Conservation (phyloP, 805 yeast genomes). For the Scheffersomyces lignosus region DNA sequence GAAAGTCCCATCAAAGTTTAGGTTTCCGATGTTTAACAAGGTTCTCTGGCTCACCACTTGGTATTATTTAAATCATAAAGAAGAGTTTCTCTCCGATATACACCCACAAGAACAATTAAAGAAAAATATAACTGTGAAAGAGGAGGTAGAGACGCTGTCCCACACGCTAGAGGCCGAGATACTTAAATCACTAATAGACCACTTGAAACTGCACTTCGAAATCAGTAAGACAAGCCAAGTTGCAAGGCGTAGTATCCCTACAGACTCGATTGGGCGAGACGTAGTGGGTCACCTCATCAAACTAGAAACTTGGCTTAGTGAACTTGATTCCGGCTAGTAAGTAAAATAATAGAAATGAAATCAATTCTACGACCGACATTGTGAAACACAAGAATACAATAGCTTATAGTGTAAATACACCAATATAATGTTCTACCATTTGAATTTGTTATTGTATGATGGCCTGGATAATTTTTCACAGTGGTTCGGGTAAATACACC, state of each 20-base stretch:
- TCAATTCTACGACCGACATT: too few relatives aligned
- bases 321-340: too few relatives aligned
- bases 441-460: too few relatives aligned
- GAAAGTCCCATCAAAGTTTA: conserved; percentile 70
- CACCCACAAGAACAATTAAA: neutral
- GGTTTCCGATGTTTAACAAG: conserved; percentile 74
- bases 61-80: conserved; percentile 33
- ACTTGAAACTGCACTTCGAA: conserved; percentile 31
- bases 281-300: conserved; percentile 17
- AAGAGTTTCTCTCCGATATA: conserved; percentile 20
- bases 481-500: too few relatives aligned
- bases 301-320: conserved; percentile 14
- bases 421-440: too few relatives aligned
- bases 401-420: too few relatives aligned
- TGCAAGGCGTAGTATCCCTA: conserved; percentile 37
- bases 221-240: conserved; percentile 29
- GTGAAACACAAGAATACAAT: too few relatives aligned
- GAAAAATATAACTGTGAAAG: conserved; percentile 1
- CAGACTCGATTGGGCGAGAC: conserved; percentile 28
- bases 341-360: too few relatives aligned
- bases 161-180: conserved; percentile 1
- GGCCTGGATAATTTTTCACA: too few relatives aligned
- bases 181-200: conserved; percentile 19
- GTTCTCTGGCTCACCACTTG: conserved; percentile 69
- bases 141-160: neutral